A percentile compares a stretch with the other conserved stretches of the same genome.
Conservation (phyloP, 306 rosid species). For the Medicago lupulina region DNA sequence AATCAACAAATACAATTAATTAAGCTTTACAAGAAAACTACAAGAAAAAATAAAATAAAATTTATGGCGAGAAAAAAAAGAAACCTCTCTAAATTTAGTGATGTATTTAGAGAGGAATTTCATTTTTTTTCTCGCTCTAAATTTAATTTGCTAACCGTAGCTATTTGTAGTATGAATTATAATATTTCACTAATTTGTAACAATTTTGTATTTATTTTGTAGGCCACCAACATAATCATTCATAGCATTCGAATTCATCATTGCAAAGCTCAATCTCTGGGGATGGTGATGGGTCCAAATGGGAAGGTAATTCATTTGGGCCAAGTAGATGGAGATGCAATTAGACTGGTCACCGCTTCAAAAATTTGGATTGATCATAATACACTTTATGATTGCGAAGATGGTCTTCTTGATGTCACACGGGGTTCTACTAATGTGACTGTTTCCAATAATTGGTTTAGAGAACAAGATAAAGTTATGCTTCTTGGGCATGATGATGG, state of each 20-base stretch:
- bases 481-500: slow-evolving; percentile 56
- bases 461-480: slow-evolving; percentile 50
- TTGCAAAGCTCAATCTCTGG: slow-evolving; percentile 42
- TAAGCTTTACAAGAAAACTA: too few relatives aligned
- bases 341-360: slow-evolving; percentile 43
- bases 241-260: slow-evolving; percentile 43
- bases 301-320: slow-evolving; percentile 46
- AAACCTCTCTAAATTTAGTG: too few relatives aligned
- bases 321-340: slow-evolving; percentile 47
- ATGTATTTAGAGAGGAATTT: background rate
- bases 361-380: slow-evolving; percentile 55
- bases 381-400: slow-evolving; percentile 40
- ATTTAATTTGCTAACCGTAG: too few relatives aligned
- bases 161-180: background rate
- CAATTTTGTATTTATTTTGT: too few relatives aligned
- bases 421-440: slow-evolving; percentile 52
- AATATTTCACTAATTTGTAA: background rate
- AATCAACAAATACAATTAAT: background rate
- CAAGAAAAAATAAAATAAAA: too few relatives aligned
- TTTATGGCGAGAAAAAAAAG: too few relatives aligned
- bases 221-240: slow-evolving; percentile 43
- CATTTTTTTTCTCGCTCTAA: background rate
- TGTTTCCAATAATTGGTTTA: slow-evolving; percentile 48
- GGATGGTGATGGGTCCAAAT: slow-evolving; percentile 45
- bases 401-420: slow-evolving; percentile 49